Base-by-base conservation (phyloP, 148 eudicot species). In the Camellia sinensis region DNA sequence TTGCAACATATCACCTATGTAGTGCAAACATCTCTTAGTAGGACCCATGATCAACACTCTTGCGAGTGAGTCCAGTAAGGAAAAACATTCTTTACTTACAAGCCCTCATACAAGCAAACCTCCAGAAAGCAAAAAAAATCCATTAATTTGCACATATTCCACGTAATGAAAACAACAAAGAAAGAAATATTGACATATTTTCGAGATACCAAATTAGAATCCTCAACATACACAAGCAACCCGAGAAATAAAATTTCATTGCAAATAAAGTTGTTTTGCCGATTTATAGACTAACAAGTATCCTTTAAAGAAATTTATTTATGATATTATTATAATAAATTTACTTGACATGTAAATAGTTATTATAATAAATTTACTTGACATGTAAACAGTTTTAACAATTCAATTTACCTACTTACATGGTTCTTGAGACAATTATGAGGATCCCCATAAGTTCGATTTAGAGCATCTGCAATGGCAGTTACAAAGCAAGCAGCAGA, bases 381-480 rank as follows among this genome's bases (percentile, higher is more conserved):
- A 43, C 50, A 76, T 45, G 7, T 7, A 63, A 66, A 66, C 67
- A 60, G 50, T 52, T 68, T 44, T 8, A 72, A 7, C 62, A 1
- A 22, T 18, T 46, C 43, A 67, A 64, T 41, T 13, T 13, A 48
- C 5, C 29, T n/a, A 89, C 95, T 91, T 84, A 96, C 99, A 72
- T 74, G 79, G 73, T 90, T 92, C 67, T 84, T 68, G 13, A 96
- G 92, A 86, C 93, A 82, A 71, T 96, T 91, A 45, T 85, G 87
- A 44, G 86, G 82, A 75, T 84, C 84, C 77, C 97, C 97, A 81
- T 90, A 87, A 52, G 94, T 93, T 82, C 99, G 88, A 87, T 96
- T 96, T 44, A 96, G 85, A 84, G 99, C 97, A 90, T 96, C 98
- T 6, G 95, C 86, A 86, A 96, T 96, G 67, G 99, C 94, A 70